Evolutionary conservation across 345 rosid species (phyloP), one percentile per base, ranked within the genome.

Genomic region (Eucalyptus sp.): DNA sequence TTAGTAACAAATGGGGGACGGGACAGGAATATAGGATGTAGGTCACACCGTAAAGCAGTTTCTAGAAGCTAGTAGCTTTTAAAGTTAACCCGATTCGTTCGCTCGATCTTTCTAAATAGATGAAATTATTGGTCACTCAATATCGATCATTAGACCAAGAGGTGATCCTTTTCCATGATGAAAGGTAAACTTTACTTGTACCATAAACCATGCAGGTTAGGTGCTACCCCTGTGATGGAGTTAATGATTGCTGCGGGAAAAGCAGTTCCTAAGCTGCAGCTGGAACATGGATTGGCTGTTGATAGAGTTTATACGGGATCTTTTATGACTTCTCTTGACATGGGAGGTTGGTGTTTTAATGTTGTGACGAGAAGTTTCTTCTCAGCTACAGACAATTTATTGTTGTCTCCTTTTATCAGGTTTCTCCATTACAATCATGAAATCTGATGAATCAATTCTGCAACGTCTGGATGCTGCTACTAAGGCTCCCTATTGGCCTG

Each of bases 251-350:
- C 96, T 85, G 94, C 94, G 46, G 99, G 99, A 90, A 97, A 97
- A 92, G 96, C 98, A 71, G 98, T 97, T 87, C 98, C 98, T 88
- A 94, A 94, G 79, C 90, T 98, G 94, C 99, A 98, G 94, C 91
- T 98, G 90, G 97, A 97, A 89, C 98, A 96, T 91, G 99, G 99
- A 88, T 93, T 98, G 87, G 99, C 99, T 83, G 98, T 97, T 90
- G 98, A 98, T 91, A 96, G 99, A 94, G 99, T 98, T 87, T 98
- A 98, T 86, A 95, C 99, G 33, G 98, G 99, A 87, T 93, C 97
- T 91, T 96, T 98, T 92, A 96, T 97, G 99, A 96, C 99, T 89
- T 98, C 99, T 86, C 98, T 97, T 90, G 99, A 98, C 89, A 98
- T 98, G 99, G 96, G 99, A 91, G 99, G 99, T 98, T 93, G 90